Conservation (phyloP, 257 asterid genomes). For the Scutellaria barbata region DNA sequence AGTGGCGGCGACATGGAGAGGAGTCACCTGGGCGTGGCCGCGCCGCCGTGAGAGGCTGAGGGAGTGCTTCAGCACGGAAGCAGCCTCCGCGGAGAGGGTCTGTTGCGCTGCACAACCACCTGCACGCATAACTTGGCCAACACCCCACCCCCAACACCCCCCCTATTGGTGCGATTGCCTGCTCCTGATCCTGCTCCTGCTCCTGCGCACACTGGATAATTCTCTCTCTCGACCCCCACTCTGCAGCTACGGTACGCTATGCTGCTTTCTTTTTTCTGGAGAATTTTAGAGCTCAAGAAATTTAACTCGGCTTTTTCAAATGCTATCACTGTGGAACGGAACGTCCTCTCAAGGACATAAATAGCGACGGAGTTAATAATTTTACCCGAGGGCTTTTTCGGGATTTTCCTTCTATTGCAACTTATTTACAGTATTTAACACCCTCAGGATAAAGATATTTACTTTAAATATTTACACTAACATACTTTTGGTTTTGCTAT, state of each 20-base stretch:
- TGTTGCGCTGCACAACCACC: conserved; percentile 72
- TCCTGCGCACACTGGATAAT: not conserved
- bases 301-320: conserved; percentile 34
- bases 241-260: not conserved
- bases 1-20: conserved; percentile 87
- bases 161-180: not conserved
- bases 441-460: too few relatives aligned
- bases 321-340: conserved; percentile 24
- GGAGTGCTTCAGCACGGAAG: conserved; percentile 85
- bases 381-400: not conserved
- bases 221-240: not conserved
- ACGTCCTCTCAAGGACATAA: conserved; percentile 18
- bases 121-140: conserved; percentile 79
- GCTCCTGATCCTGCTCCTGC: too few relatives aligned
- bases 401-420: too few relatives aligned
- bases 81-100: conserved; percentile 96
- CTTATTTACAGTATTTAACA: too few relatives aligned
- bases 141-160: conserved; percentile 64
- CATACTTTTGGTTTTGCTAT: too few relatives aligned
- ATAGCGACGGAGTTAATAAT: conserved; percentile 19
- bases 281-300: conserved; percentile 2
- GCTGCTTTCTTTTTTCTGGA: not conserved
- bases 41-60: conserved; percentile 79
- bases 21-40: conserved; percentile 91
- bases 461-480: too few relatives aligned